phyloP scores from a whole-genome alignment of 1,284 basidiomycete genomes.

The Papiliotrema laurentii region DNA sequence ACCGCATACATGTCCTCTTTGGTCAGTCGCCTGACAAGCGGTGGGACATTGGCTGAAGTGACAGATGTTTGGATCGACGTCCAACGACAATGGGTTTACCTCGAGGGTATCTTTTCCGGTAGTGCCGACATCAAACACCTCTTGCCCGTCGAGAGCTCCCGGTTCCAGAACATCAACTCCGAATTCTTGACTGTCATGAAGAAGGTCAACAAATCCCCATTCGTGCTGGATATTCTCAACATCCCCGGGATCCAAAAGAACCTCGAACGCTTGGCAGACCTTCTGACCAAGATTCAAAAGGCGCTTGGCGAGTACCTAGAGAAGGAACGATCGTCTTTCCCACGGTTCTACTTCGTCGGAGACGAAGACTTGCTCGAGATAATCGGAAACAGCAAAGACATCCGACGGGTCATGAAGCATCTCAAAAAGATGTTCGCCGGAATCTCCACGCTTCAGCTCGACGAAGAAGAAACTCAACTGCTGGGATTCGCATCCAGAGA shows the following conservation, averaged over 20 bases:
- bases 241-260: constrained; percentile 95
- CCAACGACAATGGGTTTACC: constrained; percentile 98
- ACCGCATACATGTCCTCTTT: constrained; percentile 91
- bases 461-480: constrained; percentile 73
- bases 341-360: constrained; percentile 99
- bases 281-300: constrained; percentile 98
- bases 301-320: constrained; percentile 98
- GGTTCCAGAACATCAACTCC: constrained; percentile 98
- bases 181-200: constrained; percentile 99
- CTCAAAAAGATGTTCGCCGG: constrained; percentile 99
- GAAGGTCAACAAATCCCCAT: constrained; percentile 98
- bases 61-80: constrained; percentile 98
- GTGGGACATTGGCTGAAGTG: neutral
- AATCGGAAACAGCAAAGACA: constrained; percentile 99
- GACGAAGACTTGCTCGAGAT: constrained; percentile 99
- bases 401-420: constrained; percentile 94
- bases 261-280: constrained; percentile 90
- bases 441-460: constrained; percentile 81
- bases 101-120: constrained; percentile 99
- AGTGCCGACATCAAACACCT: constrained; percentile 98
- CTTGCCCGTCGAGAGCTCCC: constrained; percentile 90
- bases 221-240: constrained; percentile 94
- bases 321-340: constrained; percentile 93
- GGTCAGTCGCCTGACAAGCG: constrained; percentile 53
- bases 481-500: constrained; percentile 85